Evolutionary conservation across 2,329 filamentous ascomycete species (phyloP), one percentile per base, ranked within the genome.

Genomic region (Aureobasidium zeae): DNA sequence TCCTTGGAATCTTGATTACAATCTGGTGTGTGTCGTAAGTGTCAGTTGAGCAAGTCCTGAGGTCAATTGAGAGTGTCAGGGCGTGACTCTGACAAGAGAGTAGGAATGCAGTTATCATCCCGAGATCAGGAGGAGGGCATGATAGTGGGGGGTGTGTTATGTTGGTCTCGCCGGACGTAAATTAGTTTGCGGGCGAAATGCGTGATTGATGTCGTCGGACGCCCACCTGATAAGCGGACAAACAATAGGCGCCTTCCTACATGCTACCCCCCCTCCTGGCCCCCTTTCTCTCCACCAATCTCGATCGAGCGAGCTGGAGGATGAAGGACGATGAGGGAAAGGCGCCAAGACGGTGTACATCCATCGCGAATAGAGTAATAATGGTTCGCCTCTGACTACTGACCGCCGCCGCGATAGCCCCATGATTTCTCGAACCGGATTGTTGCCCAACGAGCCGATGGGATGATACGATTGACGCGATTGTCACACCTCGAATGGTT

Each of bases 211-310:
- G 41, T 20, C 29, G n/a, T 17, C 30, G 30, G 30, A n/a, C 7
- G 17, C 29, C 37, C 26, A 22, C 37, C 39, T 43, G 39, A 43
- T 43, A 43, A 43, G 39, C 39, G 39, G 38, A 33, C 36, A 39
- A 31, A 39, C 20, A 42, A 31, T 25, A 33, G 29, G 39, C 39
- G 39, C 39, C 34, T 41, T 8, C n/a, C n/a, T 30, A 30, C 28
- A 12, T 5, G 16, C 20, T 15, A 13, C 15, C 31, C 28, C n/a
- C 28, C 13, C 28, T 25, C 11, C 22, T 7, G 22, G 36, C 33
- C 21, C 38, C 38, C 20, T n/a, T n/a, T n/a, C 38, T 34, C 29
- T 15, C 30, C 10, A 13, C 39, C 30, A 43, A 43, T 43, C 30
- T 43, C 39, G 39, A 43, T 43, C 16, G 29, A 20, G 29, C 30